Conservation (phyloP, 2,329 filamentous ascomycete species). For the Raffaelea ambrosiae region DNA sequence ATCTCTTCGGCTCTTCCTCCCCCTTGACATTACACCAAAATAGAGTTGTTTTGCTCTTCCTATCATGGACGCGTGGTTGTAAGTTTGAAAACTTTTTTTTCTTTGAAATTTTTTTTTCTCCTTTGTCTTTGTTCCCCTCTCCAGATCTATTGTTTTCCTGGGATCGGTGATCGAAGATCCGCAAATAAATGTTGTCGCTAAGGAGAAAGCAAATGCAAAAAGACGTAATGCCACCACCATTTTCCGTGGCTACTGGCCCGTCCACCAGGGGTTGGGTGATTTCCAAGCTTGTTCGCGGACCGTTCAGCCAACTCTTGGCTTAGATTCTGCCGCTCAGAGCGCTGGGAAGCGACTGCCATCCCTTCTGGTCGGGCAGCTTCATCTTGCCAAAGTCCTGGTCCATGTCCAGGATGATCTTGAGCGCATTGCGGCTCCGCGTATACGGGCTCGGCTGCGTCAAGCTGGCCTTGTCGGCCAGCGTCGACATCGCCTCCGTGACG, state of each 20-base stretch:
- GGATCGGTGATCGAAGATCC: too few relatives aligned
- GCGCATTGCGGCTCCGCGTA: constrained; percentile 68
- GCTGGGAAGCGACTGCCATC: constrained; percentile 44
- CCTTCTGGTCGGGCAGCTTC: constrained; percentile 46
- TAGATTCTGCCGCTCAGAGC: constrained; percentile 33
- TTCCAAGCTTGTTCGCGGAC: too few relatives aligned
- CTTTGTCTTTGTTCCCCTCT: background rate
- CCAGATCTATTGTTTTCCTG: too few relatives aligned
- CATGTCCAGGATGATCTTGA: constrained; percentile 92
- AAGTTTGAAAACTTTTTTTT: background rate
- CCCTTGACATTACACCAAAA: background rate
- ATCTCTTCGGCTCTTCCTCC: background rate
- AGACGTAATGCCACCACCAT: too few relatives aligned
- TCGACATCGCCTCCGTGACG: constrained; percentile 10
- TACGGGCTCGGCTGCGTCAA: constrained; percentile 35
- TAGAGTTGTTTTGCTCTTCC: background rate
- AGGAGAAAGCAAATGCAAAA: too few relatives aligned
- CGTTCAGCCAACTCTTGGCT: background rate
- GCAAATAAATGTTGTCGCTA: too few relatives aligned
- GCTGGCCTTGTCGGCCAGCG: constrained; percentile 50
- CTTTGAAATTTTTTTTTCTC: background rate
- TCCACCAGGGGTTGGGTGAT: too few relatives aligned
- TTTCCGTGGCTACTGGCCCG: too few relatives aligned
- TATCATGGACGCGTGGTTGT: background rate
- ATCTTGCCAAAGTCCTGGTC: constrained; percentile 86